Base-by-base conservation (phyloP, 371 early-diverging fungal genomes). In the Mortierella sp. region DNA sequence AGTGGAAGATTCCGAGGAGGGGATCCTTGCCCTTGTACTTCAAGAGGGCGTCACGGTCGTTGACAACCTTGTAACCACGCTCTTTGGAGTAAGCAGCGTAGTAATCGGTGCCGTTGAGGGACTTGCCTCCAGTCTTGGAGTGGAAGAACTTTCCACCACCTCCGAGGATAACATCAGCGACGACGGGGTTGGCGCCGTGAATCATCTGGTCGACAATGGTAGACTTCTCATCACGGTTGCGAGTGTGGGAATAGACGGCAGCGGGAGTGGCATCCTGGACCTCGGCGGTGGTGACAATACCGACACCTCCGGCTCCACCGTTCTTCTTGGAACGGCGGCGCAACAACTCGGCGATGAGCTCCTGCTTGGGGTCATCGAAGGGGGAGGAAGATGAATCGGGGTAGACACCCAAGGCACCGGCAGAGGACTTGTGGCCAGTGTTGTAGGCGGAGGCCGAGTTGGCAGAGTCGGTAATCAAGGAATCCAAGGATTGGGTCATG, bases 191-290 rank as follows among this genome's bases (percentile, higher is more conserved):
- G 56, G 89, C 76, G n/a, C 94, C 94, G 83, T 93, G 84, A 60
- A 94, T 82, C 75, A 92, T 83, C 84, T 94, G 94, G 83, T 93
- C 93, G 55, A 91, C 89, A 81, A 95, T 94, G 79, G 90, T 87
- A 41, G 85, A 89, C 70, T 88, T 88, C 70, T 90, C 89, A 35
- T 75, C 77, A 79, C 95, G 89, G 74, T 72, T 78, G 72, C 95
- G 91, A 55, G 94, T 94, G 88, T 95, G 95, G 54, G 91, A 60
- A 60, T 82, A 91, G 71, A 95, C 91, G 44, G 95, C 93, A 79
- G 95, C 92, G 72, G 95, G 95, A 18, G 95, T 95, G 71, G 95
- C 95, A 83, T 95, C 95, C 83, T 91, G 88, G 71, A 92, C 91
- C 75, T 89, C 90, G 71, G 95, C 94, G 68, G 95, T 95, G 72